These are phyloP conservation scores for Micractinium sp. DNA, from an alignment of 139 green algal species.

Conservation along the genomic window DNA sequence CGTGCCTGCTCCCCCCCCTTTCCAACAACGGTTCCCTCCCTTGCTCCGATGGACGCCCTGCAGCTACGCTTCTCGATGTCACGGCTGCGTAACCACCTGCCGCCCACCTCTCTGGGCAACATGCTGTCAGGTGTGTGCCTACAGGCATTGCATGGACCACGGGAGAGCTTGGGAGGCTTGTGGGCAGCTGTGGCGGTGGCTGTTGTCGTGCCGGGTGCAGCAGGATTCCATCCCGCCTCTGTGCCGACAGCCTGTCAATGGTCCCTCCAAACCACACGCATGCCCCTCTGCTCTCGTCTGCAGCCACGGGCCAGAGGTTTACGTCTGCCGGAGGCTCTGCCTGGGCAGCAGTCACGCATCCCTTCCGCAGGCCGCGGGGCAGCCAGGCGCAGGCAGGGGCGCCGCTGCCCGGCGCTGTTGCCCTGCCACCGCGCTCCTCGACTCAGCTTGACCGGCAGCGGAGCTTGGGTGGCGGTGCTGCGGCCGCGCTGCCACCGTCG, in stretches of 20 bases:
- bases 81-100: conserved; percentile 21
- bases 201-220: neutral
- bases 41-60: neutral
- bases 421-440: neutral
- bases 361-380: neutral
- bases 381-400: neutral
- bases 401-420: too few species aligned
- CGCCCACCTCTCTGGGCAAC: neutral
- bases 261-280: too few species aligned
- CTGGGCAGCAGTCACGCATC: neutral
- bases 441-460: neutral
- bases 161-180: too few species aligned
- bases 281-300: too few species aligned
- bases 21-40: neutral
- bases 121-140: neutral
- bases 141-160: too few species aligned
- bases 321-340: neutral
- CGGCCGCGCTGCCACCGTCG: neutral
- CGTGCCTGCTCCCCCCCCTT: neutral
- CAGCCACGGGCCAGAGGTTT: neutral
- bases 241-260: neutral
- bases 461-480: neutral
- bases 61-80: conserved; percentile 31
- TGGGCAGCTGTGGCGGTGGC: neutral
- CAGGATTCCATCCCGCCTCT: neutral